Conservation (phyloP, 2,329 filamentous ascomycete genomes). For the Apiospora kogelbergensis region DNA sequence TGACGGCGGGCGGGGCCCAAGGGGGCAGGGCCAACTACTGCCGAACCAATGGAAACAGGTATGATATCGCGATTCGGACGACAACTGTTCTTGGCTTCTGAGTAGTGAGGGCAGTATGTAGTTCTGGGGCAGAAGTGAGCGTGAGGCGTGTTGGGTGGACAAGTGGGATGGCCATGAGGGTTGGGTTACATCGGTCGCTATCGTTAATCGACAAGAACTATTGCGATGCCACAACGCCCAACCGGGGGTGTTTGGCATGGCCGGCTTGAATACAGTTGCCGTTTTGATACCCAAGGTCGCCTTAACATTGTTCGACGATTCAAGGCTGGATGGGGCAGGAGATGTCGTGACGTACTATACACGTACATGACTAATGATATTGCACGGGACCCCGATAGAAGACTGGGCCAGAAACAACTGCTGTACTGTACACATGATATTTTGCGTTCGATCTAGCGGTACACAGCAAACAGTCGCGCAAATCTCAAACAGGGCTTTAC, state of each 20-base stretch:
- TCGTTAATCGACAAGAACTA: not conserved
- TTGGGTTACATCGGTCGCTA: not conserved
- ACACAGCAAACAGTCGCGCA: not conserved
- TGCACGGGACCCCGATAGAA: not conserved
- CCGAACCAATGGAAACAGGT: not conserved
- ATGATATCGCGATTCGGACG: not conserved
- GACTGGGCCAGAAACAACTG: not conserved
- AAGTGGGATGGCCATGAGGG: not conserved
- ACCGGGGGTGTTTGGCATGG: not conserved
- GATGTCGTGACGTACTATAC: not conserved
- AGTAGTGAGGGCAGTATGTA: too few species aligned
- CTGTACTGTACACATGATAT: too few species aligned
- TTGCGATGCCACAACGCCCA: not conserved
- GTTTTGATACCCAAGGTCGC: not conserved
- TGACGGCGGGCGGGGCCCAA: not conserved
- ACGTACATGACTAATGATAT: not conserved
- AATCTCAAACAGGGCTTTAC: not conserved
- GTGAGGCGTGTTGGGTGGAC: too few species aligned
- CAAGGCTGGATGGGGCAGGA: not conserved
- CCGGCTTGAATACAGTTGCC: not conserved
- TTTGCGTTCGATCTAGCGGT: not conserved
- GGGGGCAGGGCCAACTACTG: not conserved
- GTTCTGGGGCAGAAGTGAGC: too few species aligned
- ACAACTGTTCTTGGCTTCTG: not conserved
- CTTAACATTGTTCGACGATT: not conserved